Percentiles rank a stretch among this genome's conserved stretches.
These are phyloP conservation scores for Picea engelmannii DNA, from an alignment of 83 land plant genomes.

Conservation along the genomic window DNA sequence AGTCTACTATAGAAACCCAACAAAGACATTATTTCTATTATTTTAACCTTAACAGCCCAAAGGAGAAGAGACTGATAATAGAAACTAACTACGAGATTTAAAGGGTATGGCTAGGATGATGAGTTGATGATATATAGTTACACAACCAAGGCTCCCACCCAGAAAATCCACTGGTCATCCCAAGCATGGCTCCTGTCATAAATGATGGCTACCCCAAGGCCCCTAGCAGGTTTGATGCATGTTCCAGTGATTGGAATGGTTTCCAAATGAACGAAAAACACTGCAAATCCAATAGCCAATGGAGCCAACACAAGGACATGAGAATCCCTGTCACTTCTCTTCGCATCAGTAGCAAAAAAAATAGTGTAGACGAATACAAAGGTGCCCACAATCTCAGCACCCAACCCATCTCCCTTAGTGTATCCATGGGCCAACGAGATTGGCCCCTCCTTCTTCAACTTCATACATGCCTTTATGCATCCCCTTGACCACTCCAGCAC, in stretches of 20 bases:
- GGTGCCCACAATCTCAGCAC: slow-evolving; percentile 50
- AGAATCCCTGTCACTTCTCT: slow-evolving; percentile 53
- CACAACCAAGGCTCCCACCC: slow-evolving; percentile 39
- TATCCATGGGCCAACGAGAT: slow-evolving; percentile 32
- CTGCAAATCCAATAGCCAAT: neutral
- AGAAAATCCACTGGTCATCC: slow-evolving; percentile 34
- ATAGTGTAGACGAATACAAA: slow-evolving; percentile 39
- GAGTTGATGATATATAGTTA: slow-evolving; percentile 39
- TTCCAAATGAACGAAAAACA: neutral
- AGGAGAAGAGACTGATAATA: too few species aligned
- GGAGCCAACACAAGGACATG: slow-evolving; percentile 43
- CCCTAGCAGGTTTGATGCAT: too few species aligned
- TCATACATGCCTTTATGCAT: slow-evolving; percentile 29
- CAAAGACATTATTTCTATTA: too few species aligned
- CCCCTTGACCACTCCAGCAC: slow-evolving; percentile 61
- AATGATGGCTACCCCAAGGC: too few species aligned
- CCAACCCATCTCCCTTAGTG: slow-evolving; percentile 48
- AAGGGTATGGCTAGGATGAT: slow-evolving; percentile 42
- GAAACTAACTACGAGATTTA: slow-evolving; percentile 15
- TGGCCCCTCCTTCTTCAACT: slow-evolving; percentile 39
- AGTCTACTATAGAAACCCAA: too few species aligned
- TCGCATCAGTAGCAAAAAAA: slow-evolving; percentile 56
- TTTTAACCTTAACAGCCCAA: too few species aligned
- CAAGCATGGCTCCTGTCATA: too few species aligned
- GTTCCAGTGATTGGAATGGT: neutral